Conservation (phyloP, 1,284 basidiomycete species). For the Puccinia coronata region DNA sequence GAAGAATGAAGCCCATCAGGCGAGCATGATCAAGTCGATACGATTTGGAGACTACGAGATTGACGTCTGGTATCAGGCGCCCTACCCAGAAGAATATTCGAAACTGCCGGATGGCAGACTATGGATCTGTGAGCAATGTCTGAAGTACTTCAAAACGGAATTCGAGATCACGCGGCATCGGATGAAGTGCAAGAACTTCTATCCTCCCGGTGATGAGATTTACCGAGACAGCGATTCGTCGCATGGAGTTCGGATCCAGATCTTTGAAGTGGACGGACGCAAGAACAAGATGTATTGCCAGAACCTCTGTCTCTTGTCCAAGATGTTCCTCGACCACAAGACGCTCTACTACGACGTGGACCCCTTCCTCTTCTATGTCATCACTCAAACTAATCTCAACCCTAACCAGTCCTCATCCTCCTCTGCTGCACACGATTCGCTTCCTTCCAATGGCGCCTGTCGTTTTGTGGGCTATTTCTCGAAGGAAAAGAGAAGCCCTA, state of each 20-base stretch:
- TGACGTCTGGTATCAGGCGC: slow-evolving; percentile 98
- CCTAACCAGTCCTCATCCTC: neutral
- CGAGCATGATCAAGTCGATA: slow-evolving; percentile 62
- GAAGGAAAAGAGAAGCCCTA: slow-evolving; percentile 95
- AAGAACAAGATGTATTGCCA: slow-evolving; percentile 99
- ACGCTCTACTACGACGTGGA: slow-evolving; percentile 99
- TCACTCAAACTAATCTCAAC: slow-evolving; percentile 67
- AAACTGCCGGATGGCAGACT: slow-evolving; percentile 86
- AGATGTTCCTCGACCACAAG: slow-evolving; percentile 99
- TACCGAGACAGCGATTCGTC: slow-evolving; percentile 73
- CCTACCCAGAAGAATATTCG: slow-evolving; percentile 97
- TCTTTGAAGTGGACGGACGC: slow-evolving; percentile 97
- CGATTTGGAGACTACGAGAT: slow-evolving; percentile 94
- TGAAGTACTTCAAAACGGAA: slow-evolving; percentile 96
- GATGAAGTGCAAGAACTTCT: slow-evolving; percentile 90
- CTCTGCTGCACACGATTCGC: too few species aligned
- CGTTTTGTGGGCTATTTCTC: slow-evolving; percentile 98
- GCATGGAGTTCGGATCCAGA: slow-evolving; percentile 65
- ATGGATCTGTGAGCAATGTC: slow-evolving; percentile 97
- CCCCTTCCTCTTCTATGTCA: slow-evolving; percentile 98
- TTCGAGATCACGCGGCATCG: slow-evolving; percentile 84
- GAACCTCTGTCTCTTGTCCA: slow-evolving; percentile 96
- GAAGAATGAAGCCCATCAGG: neutral
- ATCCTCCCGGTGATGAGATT: slow-evolving; percentile 98
- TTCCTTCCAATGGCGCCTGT: slow-evolving; percentile 69